A percentile compares a stretch with the other conserved stretches of the same genome.
Conservation (phyloP, 2,329 filamentous ascomycete species). For the Capronia epimyces region DNA sequence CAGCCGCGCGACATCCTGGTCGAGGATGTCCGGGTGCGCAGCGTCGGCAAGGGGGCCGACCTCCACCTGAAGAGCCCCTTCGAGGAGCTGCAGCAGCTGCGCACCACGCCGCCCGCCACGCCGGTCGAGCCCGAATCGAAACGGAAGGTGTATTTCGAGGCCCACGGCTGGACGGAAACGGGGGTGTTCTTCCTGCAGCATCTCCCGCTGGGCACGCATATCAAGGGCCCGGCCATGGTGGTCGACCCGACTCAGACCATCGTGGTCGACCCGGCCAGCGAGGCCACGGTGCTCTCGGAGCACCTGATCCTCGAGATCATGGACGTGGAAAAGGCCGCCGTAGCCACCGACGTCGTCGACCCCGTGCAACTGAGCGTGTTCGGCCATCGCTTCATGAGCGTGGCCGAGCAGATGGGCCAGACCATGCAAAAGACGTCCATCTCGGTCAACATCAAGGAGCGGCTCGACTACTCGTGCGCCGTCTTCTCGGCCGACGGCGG, state of each 20-base stretch:
- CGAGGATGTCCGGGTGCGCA: constrained; percentile 79
- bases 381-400: constrained; percentile 76
- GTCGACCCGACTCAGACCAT: constrained; percentile 45
- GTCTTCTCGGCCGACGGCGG: constrained; percentile 71
- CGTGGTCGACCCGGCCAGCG: constrained; percentile 37
- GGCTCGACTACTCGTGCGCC: constrained; percentile 76
- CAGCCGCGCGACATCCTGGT: constrained; percentile 67
- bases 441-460: constrained; percentile 69
- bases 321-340: constrained; percentile 47
- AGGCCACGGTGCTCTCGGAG: constrained; percentile 35
- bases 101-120: background rate
- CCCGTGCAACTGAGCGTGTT: constrained; percentile 75
- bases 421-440: constrained; percentile 74
- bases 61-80: constrained; percentile 31
- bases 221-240: constrained; percentile 31
- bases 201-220: constrained; percentile 32
- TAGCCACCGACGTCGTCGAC: constrained; percentile 57
- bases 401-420: constrained; percentile 78
- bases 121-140: background rate
- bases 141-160: constrained; percentile 34
- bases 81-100: constrained; percentile 44
- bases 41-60: background rate
- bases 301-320: background rate
- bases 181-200: constrained; percentile 36
- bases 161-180: constrained; percentile 31